Conservation (phyloP, 257 asterid genomes). For the Solanum appendiculatum region DNA sequence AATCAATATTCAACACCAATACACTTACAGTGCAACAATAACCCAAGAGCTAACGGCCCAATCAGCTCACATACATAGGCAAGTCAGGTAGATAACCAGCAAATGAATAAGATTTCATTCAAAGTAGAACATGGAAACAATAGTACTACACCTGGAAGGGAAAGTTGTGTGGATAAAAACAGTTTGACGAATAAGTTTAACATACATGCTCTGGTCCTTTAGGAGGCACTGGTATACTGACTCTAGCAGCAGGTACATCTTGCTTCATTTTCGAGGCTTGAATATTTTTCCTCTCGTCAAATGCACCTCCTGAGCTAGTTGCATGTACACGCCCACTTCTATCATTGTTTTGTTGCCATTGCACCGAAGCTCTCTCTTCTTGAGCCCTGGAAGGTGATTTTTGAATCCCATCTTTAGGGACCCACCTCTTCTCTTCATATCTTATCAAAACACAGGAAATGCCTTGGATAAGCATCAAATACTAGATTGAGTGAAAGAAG, state of each 20-base stretch:
- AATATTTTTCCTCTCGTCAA: conserved; percentile 41
- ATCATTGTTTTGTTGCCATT: conserved; percentile 59
- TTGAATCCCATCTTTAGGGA: conserved; percentile 62
- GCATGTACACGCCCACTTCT: conserved; percentile 42
- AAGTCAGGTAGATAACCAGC: neutral
- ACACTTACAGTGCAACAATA: neutral
- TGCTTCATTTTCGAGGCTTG: conserved; percentile 33
- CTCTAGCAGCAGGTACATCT: conserved; percentile 36
- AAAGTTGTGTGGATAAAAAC: neutral
- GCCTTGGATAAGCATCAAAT: conserved; percentile 9
- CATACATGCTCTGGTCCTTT: conserved; percentile 65
- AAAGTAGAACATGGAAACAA: neutral
- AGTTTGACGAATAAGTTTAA: neutral
- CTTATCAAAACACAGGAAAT: conserved; percentile 26
- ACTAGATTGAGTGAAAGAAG: conserved; percentile 3
- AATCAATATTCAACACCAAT: neutral
- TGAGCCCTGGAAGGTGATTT: conserved; percentile 40
- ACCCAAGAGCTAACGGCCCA: neutral
- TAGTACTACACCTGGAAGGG: neutral
- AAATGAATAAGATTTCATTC: neutral
- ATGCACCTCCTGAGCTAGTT: conserved; percentile 38
- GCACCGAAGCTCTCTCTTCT: conserved; percentile 56
- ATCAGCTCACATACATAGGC: neutral
- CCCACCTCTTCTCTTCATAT: conserved; percentile 97
- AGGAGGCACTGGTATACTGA: conserved; percentile 53